These are phyloP conservation scores for Lecanicillium sp. DNA, from an alignment of 2,329 filamentous ascomycete genomes.

Conservation along the genomic window DNA sequence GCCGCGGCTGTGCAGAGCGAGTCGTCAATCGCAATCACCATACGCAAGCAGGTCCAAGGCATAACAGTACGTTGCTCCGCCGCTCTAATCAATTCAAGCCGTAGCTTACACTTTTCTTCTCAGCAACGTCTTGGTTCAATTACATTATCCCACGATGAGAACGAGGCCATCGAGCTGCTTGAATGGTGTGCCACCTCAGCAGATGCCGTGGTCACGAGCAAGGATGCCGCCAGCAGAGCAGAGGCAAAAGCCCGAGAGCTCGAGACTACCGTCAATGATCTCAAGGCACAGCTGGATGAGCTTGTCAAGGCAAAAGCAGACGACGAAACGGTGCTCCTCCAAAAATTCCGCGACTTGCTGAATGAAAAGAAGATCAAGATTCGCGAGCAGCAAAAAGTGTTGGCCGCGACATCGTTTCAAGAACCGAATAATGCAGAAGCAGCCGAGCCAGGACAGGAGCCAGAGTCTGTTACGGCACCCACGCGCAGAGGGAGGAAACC, in stretches of 20 bases:
- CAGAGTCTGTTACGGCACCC: constrained; percentile 9
- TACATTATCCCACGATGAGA: constrained; percentile 43
- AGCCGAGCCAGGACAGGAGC: constrained; percentile 14
- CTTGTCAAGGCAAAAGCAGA: constrained; percentile 57
- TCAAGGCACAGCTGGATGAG: constrained; percentile 57
- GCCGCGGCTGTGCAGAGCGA: constrained; percentile 49
- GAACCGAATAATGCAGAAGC: constrained; percentile 9
- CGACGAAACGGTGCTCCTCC: constrained; percentile 57
- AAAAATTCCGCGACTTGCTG: constrained; percentile 61
- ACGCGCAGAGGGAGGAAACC: constrained; percentile 16
- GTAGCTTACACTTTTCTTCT: background rate
- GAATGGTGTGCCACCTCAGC: constrained; percentile 61
- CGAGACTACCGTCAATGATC: constrained; percentile 46
- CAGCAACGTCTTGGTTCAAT: constrained; percentile 65
- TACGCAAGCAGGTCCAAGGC: constrained; percentile 57
- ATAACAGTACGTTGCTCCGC: constrained; percentile 49
- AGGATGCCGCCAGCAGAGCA: constrained; percentile 32
- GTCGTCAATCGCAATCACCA: constrained; percentile 46
- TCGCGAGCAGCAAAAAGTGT: constrained; percentile 58
- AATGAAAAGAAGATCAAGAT: constrained; percentile 80
- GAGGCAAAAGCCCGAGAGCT: constrained; percentile 36
- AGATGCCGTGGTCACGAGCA: constrained; percentile 35
- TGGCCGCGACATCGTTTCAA: constrained; percentile 39
- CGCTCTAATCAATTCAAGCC: no score
- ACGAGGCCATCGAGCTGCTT: constrained; percentile 55